Base-by-base conservation (phyloP, 2,329 filamentous ascomycete species). In the Fonsecaea nubica region DNA sequence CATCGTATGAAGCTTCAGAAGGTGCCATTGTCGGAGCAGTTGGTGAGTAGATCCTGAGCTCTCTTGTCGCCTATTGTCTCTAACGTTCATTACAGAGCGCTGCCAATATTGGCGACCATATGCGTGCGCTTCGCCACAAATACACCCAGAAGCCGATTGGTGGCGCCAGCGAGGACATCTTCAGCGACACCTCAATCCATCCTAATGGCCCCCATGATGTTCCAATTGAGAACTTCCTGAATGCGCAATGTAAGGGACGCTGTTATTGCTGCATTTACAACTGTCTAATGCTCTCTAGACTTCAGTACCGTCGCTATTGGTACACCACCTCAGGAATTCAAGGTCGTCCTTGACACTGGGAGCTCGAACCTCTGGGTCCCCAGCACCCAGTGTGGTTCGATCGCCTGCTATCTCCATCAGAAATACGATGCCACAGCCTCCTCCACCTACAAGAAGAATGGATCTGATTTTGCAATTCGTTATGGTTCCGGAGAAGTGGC, bases 301-400 rank as follows among this genome's bases (percentile, higher is more conserved):
- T 99, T 97, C 88, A 96, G 94, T 73, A 93, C 97, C 81, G 97
- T 99, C 79, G 87, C 88, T 74, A 88, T 99, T 79, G 95, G 95
- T 72, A 94, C 90, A 57, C 95, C 95, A 72, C 90, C 95, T 38
- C 95, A 99, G 65, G 72, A 74, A n/a, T 99, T 99, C 89, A 99
- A 99, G 87, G 96, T 99, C 73, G 91, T 99, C 71, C 90, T 99
- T 71, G 95, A 99, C 80, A 99, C 95, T 33, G 95, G 95, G 75
- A 97, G 93, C 86, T 98, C 95, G 79, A 99, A 99, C 85, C 87
- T 99, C 71, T 99, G 96, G 96, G 93, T 99, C 67, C 96, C 96
- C 45, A 97, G 93, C 30, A 85, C 87, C 64, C 86, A 92, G 77
- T 99, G 96, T 81, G 89, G 87, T 77, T 97, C 93, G 77, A 99